These are phyloP conservation scores for Geranomyces michiganensis DNA, from an alignment of 192 early-diverging fungal genomes.

Conservation along the genomic window DNA sequence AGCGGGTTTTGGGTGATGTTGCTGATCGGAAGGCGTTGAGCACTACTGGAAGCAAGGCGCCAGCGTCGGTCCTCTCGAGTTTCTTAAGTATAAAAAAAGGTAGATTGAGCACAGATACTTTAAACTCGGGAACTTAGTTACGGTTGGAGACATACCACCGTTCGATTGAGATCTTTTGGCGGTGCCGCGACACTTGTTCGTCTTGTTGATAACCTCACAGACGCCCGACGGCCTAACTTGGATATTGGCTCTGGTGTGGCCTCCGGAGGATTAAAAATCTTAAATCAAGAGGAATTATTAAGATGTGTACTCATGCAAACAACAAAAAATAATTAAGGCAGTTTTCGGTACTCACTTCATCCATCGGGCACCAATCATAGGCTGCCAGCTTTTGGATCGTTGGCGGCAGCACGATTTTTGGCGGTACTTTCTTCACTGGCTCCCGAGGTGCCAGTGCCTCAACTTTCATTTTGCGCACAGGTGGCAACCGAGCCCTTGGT, in stretches of 20 bases:
- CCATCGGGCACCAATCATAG: slow-evolving; percentile 51
- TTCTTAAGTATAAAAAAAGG: too few relatives aligned
- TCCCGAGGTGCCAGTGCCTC: slow-evolving; percentile 14
- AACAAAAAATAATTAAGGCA: too few relatives aligned
- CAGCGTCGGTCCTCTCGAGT: not conserved
- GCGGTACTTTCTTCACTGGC: not conserved
- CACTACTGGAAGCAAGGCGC: slow-evolving; percentile 8
- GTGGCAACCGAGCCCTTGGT: slow-evolving; percentile 13
- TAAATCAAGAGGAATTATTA: too few relatives aligned
- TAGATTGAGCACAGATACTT: too few relatives aligned
- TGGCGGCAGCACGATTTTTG: slow-evolving; percentile 33
- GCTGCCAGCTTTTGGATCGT: slow-evolving; percentile 40
- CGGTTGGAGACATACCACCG: too few relatives aligned
- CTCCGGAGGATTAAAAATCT: not conserved
- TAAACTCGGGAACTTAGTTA: too few relatives aligned
- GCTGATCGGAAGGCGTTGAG: slow-evolving; percentile 23
- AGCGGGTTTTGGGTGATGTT: slow-evolving; percentile 1
- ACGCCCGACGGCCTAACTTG: too few relatives aligned
- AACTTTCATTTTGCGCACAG: slow-evolving; percentile 10
- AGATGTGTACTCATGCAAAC: too few relatives aligned
- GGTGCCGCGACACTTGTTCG: too few relatives aligned
- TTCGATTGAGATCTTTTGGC: too few relatives aligned
- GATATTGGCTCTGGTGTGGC: too few relatives aligned
- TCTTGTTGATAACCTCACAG: too few relatives aligned
- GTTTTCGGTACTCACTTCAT: slow-evolving; percentile 35